Evolutionary conservation across 345 rosid genomes (phyloP), one percentile per base, ranked within the genome.

Genomic region (Eucalyptus pauciflora): DNA sequence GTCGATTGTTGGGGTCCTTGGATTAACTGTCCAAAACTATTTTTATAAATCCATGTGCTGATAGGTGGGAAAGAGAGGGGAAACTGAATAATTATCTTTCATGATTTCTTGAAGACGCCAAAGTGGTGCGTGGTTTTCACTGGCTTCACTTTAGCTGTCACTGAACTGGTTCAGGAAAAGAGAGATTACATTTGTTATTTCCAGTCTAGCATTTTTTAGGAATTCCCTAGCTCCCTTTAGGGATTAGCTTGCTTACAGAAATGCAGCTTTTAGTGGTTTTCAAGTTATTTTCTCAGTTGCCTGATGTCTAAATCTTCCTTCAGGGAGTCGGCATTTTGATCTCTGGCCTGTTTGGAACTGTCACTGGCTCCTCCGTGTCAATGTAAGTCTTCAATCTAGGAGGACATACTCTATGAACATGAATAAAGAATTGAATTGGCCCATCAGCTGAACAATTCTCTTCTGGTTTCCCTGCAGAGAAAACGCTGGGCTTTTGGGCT

Each of bases 281-380:
- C 48, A 41, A 76, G 83, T 76, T 37, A 20, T 41, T 76, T 43
- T 76, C 83, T 1, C 83, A 76, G 83, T 76, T 12, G 83, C 48
- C 83, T 37, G 12, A 86, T 52, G 48, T 86, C 87, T 86, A 52
- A 54, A 12, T 86, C 67, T 29, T 67, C 15, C 87, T 31, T 90
- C 93, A 98, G 99, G 99, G 99, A 91, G 95, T 97, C 58, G 99
- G 94, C 88, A 97, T 98, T 90, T 91, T 98, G 93, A 87, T 96
- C 45, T 96, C 99, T 85, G 99, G 96, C 76, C 92, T 98, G 93
- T 98, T 98, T 89, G 99, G 99, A 93, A 98, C 99, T 87, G 98
- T 92, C 88, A 96, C 90, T 89, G 99, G 97, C 87, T 94, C 99
- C 50, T 95, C 99, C 20, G 99, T 97, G 60, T 96, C 99, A 89